Percentiles rank a stretch among this genome's conserved stretches.
Evolutionary conservation across 1,284 basidiomycete genomes (phyloP).

Genomic region (Microbotryomycetes sp.): DNA sequence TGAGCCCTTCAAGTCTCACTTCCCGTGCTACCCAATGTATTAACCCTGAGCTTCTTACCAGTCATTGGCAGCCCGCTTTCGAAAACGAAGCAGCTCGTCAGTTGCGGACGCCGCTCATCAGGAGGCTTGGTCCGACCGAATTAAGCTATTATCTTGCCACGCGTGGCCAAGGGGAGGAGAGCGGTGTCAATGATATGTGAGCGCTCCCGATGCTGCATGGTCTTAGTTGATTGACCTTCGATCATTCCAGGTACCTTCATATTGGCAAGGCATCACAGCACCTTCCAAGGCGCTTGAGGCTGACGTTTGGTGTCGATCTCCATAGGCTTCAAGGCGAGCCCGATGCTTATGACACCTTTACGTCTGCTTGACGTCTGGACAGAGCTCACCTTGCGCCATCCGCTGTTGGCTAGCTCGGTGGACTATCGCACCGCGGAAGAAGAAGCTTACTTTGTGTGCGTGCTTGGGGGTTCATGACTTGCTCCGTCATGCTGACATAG

Average conservation of each 20-base stretch:
- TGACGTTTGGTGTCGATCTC: no score
- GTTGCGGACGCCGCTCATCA: background rate
- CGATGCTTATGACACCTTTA: conserved; percentile 43
- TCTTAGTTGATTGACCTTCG: conserved; percentile 40
- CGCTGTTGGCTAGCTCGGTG: conserved; percentile 56
- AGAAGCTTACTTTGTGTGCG: conserved; percentile 59
- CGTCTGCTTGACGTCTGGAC: conserved; percentile 60
- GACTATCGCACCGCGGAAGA: conserved; percentile 49
- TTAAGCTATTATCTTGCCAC: conserved; percentile 28
- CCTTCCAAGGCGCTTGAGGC: background rate
- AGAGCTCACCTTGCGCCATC: conserved; percentile 57
- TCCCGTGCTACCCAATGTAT: no score
- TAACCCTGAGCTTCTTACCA: no score
- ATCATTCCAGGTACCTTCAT: conserved; percentile 47
- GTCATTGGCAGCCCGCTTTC: background rate
- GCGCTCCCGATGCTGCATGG: conserved; percentile 44
- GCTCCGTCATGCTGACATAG: background rate
- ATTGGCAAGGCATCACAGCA: conserved; percentile 39
- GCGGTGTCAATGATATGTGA: conserved; percentile 75
- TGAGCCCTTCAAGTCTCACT: no score
- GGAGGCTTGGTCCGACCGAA: conserved; percentile 30
- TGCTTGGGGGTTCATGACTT: conserved; percentile 4
- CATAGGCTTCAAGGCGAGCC: conserved; percentile 50
- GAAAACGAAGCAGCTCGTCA: background rate
- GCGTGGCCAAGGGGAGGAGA: conserved; percentile 31